Evolutionary conservation across 2,329 filamentous ascomycete species (phyloP), one percentile per base, ranked within the genome.

Genomic region (Aspergillus hortae): DNA sequence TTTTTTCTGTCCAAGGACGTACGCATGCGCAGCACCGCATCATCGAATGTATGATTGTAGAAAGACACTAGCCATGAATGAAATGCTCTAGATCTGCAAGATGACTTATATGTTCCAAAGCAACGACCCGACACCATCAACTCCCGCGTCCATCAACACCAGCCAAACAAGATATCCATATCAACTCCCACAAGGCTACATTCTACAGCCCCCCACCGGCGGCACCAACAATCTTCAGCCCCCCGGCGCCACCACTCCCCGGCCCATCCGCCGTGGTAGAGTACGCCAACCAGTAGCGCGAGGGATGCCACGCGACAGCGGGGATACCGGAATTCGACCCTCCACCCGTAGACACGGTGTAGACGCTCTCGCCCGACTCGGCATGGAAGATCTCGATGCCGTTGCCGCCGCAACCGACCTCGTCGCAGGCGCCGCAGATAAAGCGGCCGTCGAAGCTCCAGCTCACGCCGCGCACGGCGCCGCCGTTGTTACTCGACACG

Each of bases 401-500:
- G 40, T 67, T 67, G 1, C 71, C 72, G 42, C 70, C 71, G 43
- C 71, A 70, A 30, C 70, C 73, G 7, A 65, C 63, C 61, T 79
- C 76, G 53, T 79, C 76, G 50, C 74, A 76, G 14, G 75, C 74
- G 14, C 75, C 75, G 33, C 74, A 73, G 17, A 79, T 63, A 56
- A 75, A 79, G 23, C 76, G 67, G 1, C 76, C 76, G 55, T 79
- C 76, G 59, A 77, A 79, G 55, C 75, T 78, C 72, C 76, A 79
- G 58, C 74, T 76, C 7, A 79, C 68, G 19, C 74, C 75, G 27
- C 72, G 72, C 25, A 79, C 71, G 2, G 72, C 72, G 5, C 76
- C 76, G 23, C 72, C 73, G 38, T 71, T 72, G 36, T 67, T 62
- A 42, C 72, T 77, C 1, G 74, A 74, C 7, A 78, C 61, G 1